Percentiles rank a stretch among this genome's conserved stretches.
phyloP scores from a whole-genome alignment of 805 yeast species.

The Starmerella apicola region DNA sequence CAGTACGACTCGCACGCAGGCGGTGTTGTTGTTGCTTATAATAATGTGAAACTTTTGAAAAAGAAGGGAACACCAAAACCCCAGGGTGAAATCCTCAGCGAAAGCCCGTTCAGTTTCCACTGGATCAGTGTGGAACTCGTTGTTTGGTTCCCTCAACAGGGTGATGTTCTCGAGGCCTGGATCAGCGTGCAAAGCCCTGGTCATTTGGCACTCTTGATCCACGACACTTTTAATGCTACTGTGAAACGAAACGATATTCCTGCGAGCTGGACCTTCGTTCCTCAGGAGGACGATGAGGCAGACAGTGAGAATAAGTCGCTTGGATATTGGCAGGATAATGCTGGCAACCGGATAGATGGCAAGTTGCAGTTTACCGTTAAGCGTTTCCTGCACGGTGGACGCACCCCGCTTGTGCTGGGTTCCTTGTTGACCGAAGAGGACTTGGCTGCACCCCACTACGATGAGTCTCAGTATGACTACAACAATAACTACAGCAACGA shows the following conservation, averaged over 20 bases:
- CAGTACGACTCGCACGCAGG: conserved; percentile 55
- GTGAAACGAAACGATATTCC: conserved; percentile 81
- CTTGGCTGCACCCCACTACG: conserved; percentile 12
- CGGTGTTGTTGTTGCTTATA: conserved; percentile 78
- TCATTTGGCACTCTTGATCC: conserved; percentile 80
- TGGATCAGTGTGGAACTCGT: conserved; percentile 79
- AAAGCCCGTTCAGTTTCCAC: conserved; percentile 75
- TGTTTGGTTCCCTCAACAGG: conserved; percentile 84
- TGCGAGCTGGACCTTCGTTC: conserved; percentile 70
- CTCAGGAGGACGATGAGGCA: conserved; percentile 42
- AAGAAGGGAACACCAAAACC: conserved; percentile 33
- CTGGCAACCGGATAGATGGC: conserved; percentile 67
- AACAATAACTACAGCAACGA: not conserved
- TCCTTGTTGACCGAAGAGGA: conserved; percentile 30
- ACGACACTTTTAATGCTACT: conserved; percentile 90
- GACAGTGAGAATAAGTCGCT: conserved; percentile 35
- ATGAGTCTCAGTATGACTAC: not conserved
- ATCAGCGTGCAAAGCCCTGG: conserved; percentile 88
- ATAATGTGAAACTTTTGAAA: conserved; percentile 43
- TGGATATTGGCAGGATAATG: conserved; percentile 80
- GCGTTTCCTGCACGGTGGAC: conserved; percentile 49
- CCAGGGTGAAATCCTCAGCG: conserved; percentile 57
- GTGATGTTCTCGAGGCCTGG: conserved; percentile 77
- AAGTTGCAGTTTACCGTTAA: conserved; percentile 66
- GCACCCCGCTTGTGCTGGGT: conserved; percentile 80